Evolutionary conservation across 345 rosid species (phyloP).

Genomic region (Lepidium didymum): DNA sequence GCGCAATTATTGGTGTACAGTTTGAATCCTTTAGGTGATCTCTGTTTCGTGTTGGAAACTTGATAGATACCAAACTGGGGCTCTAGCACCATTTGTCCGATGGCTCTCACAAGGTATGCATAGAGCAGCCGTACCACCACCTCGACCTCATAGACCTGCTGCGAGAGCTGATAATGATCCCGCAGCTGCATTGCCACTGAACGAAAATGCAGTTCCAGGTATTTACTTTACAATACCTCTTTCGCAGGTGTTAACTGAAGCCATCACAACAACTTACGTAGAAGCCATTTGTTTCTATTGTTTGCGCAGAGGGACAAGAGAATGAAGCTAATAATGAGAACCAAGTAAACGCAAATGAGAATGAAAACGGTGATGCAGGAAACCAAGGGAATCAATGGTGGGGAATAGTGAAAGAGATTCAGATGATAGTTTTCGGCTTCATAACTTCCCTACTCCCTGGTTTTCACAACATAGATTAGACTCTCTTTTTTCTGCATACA

Average conservation of each 20-base stretch:
- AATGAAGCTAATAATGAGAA: constrained; percentile 58
- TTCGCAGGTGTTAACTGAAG: neutral
- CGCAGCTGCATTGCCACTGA: constrained; percentile 55
- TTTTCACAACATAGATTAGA: constrained; percentile 84
- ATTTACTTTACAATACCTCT: neutral
- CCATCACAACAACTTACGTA: constrained; percentile 4
- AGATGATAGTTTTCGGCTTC: constrained; percentile 94
- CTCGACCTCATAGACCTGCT: constrained; percentile 67
- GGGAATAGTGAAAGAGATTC: constrained; percentile 94
- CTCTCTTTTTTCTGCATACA: neutral
- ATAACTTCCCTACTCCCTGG: constrained; percentile 97
- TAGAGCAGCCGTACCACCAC: constrained; percentile 95
- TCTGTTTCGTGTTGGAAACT: neutral
- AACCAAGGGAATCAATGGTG: constrained; percentile 71
- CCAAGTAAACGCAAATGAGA: constrained; percentile 47
- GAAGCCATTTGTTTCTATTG: neutral
- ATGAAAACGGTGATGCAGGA: constrained; percentile 45
- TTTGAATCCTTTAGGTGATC: neutral
- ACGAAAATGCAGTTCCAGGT: constrained; percentile 64
- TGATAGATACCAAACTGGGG: constrained; percentile 93
- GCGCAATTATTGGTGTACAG: neutral
- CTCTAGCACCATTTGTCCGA: constrained; percentile 76
- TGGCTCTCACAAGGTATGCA: constrained; percentile 98
- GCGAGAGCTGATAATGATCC: constrained; percentile 61
- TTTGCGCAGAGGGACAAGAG: constrained; percentile 48